Percentiles rank a stretch among this genome's conserved stretches.
Conservation (phyloP, 2,329 filamentous ascomycete genomes). For the Ambrosiella xylebori region DNA sequence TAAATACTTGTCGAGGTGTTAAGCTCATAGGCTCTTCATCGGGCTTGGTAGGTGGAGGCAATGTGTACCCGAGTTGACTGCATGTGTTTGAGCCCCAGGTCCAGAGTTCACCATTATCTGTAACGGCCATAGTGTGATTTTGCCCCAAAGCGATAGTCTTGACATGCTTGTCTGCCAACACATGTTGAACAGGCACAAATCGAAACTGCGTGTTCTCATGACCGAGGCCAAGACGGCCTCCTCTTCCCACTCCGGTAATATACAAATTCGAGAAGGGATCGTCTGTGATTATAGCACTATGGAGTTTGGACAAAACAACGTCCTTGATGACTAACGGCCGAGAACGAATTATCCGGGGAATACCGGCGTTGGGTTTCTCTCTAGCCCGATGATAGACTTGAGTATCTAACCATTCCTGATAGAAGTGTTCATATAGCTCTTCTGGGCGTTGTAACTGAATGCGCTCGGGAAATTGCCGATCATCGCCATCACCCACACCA, state of each 20-base stretch:
- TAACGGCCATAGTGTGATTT: slow-evolving; percentile 76
- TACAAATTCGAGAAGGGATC: slow-evolving; percentile 85
- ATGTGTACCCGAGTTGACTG: slow-evolving; percentile 70
- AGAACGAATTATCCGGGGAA: slow-evolving; percentile 57
- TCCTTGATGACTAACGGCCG: slow-evolving; percentile 62
- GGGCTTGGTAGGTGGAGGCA: slow-evolving; percentile 47
- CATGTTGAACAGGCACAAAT: slow-evolving; percentile 66
- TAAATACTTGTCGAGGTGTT: slow-evolving; percentile 76
- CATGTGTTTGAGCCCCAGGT: slow-evolving; percentile 84
- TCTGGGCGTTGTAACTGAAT: slow-evolving; percentile 61
- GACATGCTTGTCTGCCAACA: slow-evolving; percentile 57
- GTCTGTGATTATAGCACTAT: slow-evolving; percentile 72
- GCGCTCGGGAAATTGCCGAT: slow-evolving; percentile 82
- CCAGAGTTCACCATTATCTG: slow-evolving; percentile 75
- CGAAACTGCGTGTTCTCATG: slow-evolving; percentile 80
- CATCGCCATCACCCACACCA: slow-evolving; percentile 87
- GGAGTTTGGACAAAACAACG: slow-evolving; percentile 75
- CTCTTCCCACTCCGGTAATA: slow-evolving; percentile 78
- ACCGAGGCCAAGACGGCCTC: slow-evolving; percentile 74
- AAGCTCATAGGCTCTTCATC: slow-evolving; percentile 75
- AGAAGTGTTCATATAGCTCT: slow-evolving; percentile 56
- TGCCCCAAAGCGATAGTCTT: slow-evolving; percentile 69
- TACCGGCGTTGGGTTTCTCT: slow-evolving; percentile 23
- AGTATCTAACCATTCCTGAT: slow-evolving; percentile 23
- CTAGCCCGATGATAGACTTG: neutral